A percentile compares a stretch with the other conserved stretches of the same genome.
Conservation (phyloP, 2,329 filamentous ascomycete species). For the Lecanosticta acicola region DNA sequence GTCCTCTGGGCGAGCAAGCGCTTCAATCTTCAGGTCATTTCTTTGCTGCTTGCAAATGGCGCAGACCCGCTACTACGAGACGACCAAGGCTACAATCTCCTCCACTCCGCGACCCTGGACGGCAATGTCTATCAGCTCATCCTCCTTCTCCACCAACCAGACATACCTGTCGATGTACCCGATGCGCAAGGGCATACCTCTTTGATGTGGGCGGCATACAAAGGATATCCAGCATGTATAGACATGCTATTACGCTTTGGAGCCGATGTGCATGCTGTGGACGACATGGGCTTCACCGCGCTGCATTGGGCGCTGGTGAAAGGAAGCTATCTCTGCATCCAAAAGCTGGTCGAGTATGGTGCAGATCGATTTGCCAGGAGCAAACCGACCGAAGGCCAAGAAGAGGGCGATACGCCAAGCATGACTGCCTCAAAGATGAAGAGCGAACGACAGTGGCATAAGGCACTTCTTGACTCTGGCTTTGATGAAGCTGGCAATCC, state of each 20-base stretch:
- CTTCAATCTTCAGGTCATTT: constrained; percentile 94
- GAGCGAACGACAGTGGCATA: constrained; percentile 72
- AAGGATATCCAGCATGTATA: constrained; percentile 86
- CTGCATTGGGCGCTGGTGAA: constrained; percentile 96
- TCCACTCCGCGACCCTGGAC: constrained; percentile 95
- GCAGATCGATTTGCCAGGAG: constrained; percentile 89
- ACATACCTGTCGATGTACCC: constrained; percentile 85
- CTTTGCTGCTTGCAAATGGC: constrained; percentile 83
- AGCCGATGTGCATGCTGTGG: constrained; percentile 81
- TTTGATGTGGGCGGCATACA: constrained; percentile 99
- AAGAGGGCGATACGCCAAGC: constrained; percentile 80
- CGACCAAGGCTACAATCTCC: constrained; percentile 93
- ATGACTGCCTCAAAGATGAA: constrained; percentile 87
- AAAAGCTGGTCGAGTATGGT: constrained; percentile 93
- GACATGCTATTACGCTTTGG: constrained; percentile 93
- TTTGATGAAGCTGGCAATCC: constrained; percentile 74
- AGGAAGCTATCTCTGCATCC: constrained; percentile 79
- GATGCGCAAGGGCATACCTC: constrained; percentile 89
- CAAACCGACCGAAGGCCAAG: constrained; percentile 36
- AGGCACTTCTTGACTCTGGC: constrained; percentile 75
- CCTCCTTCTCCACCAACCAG: constrained; percentile 78
- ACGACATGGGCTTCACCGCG: constrained; percentile 90
- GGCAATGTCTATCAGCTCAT: constrained; percentile 88
- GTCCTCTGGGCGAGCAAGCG: constrained; percentile 96
- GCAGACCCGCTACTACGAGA: constrained; percentile 90